Percentiles rank a stretch among this genome's conserved stretches.
These are phyloP conservation scores for Hymenoscyphus albidus DNA, from an alignment of 2,329 filamentous ascomycete species.

Conservation along the genomic window DNA sequence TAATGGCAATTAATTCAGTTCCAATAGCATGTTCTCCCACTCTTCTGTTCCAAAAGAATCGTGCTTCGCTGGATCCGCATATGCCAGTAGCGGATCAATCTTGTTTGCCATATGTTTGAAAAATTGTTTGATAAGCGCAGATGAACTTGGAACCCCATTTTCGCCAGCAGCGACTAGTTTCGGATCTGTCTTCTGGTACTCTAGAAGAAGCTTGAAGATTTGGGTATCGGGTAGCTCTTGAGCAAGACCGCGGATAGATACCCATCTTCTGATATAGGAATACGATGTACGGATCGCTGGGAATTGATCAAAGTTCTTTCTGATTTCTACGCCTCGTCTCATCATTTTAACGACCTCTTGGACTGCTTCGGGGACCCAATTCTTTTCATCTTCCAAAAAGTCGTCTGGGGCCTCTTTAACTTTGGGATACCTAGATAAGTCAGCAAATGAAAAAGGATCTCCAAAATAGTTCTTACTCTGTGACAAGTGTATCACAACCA, in stretches of 20 bases:
- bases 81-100: conserved; percentile 3
- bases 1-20: conserved; percentile 6
- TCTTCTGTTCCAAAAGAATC: neutral
- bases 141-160: neutral
- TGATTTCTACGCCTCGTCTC: neutral
- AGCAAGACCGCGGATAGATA: conserved; percentile 7
- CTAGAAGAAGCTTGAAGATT: conserved; percentile 11
- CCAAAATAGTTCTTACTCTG: conserved; percentile 14
- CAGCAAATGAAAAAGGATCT: neutral
- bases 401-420: conserved; percentile 12
- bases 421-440: conserved; percentile 12
- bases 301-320: conserved; percentile 1
- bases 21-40: conserved; percentile 4
- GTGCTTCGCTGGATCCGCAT: neutral
- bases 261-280: conserved; percentile 14
- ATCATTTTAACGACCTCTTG: conserved; percentile 8
- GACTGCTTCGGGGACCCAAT: conserved; percentile 3
- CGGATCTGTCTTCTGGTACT: conserved; percentile 7
- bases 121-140: neutral
- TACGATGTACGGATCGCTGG: conserved; percentile 11
- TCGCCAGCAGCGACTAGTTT: conserved; percentile 4
- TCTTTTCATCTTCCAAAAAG: conserved; percentile 9
- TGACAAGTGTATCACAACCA: conserved; percentile 17
- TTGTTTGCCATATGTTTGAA: conserved; percentile 6
- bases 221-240: conserved; percentile 5